A percentile compares a stretch with the other conserved stretches of the same genome.
Evolutionary conservation across 306 rosid genomes (phyloP).

Genomic region (Vigna reflexopilosa): DNA sequence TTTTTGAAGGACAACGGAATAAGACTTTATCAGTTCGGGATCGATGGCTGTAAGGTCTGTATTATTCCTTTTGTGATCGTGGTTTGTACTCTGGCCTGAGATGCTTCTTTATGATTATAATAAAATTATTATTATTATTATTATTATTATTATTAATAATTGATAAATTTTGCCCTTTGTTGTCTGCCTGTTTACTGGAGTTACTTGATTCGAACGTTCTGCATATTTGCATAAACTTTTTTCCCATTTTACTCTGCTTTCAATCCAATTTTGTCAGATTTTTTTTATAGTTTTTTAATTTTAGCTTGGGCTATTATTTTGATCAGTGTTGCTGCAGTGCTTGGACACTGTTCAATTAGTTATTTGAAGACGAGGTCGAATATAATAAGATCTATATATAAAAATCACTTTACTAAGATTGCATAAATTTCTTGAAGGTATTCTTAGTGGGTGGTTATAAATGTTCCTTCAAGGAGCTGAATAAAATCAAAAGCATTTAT

Average conservation of each 20-base stretch:
- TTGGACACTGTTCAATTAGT: slow-evolving; percentile 26
- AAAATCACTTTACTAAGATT: slow-evolving; percentile 6
- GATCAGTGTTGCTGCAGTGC: slow-evolving; percentile 18
- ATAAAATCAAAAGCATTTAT: neutral
- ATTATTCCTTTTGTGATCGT: slow-evolving; percentile 8
- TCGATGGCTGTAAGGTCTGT: slow-evolving; percentile 68
- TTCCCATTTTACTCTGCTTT: neutral
- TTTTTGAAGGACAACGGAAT: slow-evolving; percentile 62
- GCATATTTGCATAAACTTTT: slow-evolving; percentile 15
- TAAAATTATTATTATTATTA: no score
- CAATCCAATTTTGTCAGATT: neutral
- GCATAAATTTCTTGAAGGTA: neutral
- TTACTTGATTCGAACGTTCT: slow-evolving; percentile 30
- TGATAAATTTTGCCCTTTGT: slow-evolving; percentile 1
- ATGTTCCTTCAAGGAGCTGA: neutral
- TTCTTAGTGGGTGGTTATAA: neutral
- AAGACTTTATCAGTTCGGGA: slow-evolving; percentile 66
- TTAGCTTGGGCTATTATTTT: slow-evolving; percentile 5
- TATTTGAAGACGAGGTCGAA: slow-evolving; percentile 12
- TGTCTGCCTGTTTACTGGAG: neutral
- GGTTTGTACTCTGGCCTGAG: neutral
- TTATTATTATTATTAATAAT: neutral
- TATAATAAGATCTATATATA: slow-evolving; percentile 29
- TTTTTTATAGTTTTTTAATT: slow-evolving; percentile 3
- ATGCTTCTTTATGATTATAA: neutral